Evolutionary conservation across 345 rosid species (phyloP).

Genomic region (Eucalyptus pauciflora): DNA sequence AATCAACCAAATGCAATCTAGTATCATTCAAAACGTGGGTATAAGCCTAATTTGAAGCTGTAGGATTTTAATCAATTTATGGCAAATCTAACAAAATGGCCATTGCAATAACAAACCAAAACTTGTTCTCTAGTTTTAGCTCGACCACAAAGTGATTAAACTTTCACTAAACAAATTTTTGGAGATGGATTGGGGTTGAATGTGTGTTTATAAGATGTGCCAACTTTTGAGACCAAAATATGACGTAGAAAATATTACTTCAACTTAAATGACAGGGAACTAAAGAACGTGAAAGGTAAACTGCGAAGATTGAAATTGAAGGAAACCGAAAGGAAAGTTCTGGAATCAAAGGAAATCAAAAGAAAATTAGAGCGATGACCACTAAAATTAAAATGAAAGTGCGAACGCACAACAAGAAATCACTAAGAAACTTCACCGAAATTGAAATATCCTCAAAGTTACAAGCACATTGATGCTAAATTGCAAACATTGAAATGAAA

Average conservation of each 20-base stretch:
- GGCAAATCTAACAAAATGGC: background rate
- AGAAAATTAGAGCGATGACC: background rate
- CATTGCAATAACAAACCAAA: background rate
- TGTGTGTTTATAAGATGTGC: background rate
- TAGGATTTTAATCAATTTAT: no score
- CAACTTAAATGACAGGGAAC: background rate
- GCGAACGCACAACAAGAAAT: background rate
- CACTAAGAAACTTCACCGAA: background rate
- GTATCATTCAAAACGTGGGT: background rate
- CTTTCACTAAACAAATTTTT: background rate
- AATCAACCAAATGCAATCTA: no score
- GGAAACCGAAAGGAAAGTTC: background rate
- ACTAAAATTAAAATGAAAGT: no score
- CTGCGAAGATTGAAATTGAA: background rate
- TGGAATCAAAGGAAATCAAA: background rate
- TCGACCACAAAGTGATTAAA: background rate
- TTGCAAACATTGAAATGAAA: background rate
- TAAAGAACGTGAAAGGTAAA: no score
- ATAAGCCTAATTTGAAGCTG: background rate
- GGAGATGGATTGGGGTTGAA: background rate
- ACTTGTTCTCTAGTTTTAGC: background rate
- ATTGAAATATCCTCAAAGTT: background rate
- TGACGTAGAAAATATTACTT: no score
- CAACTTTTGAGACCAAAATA: background rate
- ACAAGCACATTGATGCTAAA: background rate